These are phyloP conservation scores for Limnomonas spitsbergensis DNA, from an alignment of 139 green algal genomes.

Conservation along the genomic window DNA sequence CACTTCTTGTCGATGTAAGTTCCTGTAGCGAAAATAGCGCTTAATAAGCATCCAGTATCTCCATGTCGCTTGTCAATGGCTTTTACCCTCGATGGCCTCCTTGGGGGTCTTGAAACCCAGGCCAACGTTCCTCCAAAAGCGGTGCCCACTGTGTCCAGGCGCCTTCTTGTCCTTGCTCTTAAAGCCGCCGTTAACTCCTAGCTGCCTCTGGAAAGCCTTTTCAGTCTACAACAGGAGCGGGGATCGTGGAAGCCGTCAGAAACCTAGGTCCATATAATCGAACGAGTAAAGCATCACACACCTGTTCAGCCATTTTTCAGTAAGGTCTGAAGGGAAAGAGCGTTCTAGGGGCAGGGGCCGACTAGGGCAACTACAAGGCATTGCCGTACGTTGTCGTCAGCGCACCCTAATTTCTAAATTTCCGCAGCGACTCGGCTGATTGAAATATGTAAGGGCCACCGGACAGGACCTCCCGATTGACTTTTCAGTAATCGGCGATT, in stretches of 20 bases:
- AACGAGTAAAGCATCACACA: neutral
- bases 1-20: slow-evolving; percentile 99
- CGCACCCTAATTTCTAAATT: too few species aligned
- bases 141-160: slow-evolving; percentile 82
- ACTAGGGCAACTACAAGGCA: too few species aligned
- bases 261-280: neutral
- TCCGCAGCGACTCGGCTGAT: too few species aligned
- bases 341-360: too few species aligned
- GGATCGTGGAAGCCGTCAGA: slow-evolving; percentile 12
- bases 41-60: too few species aligned
- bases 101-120: slow-evolving; percentile 98
- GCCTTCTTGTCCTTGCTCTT: slow-evolving; percentile 76
- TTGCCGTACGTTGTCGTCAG: too few species aligned
- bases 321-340: too few species aligned
- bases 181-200: slow-evolving; percentile 68
- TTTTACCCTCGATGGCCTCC: slow-evolving; percentile 75
- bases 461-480: too few species aligned
- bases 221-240: slow-evolving; percentile 67
- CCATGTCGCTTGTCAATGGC: neutral
- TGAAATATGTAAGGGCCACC: too few species aligned
- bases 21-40: slow-evolving; percentile 66
- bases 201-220: slow-evolving; percentile 93
- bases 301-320: slow-evolving; percentile 42
- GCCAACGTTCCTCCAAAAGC: slow-evolving; percentile 94
- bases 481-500: too few species aligned